These are phyloP conservation scores for Oxytropis ochrocephala DNA, from an alignment of 306 rosid species.

Conservation along the genomic window DNA sequence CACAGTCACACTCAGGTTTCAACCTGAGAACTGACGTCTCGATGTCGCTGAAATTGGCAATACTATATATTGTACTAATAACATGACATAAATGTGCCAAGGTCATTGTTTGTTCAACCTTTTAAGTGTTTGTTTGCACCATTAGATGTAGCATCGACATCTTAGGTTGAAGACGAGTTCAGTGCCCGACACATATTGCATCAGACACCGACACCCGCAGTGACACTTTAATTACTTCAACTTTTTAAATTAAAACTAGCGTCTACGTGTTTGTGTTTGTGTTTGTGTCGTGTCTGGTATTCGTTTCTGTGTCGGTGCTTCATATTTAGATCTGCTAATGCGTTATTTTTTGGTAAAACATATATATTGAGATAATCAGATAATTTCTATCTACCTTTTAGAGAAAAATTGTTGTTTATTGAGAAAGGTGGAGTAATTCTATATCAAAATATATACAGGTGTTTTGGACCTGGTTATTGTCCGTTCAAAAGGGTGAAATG, in stretches of 20 bases:
- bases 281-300: too few relatives aligned
- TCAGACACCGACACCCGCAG: too few relatives aligned
- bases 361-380: background rate
- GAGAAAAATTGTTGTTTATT: background rate
- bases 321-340: background rate
- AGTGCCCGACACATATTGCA: too few relatives aligned
- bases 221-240: too few relatives aligned
- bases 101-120: background rate
- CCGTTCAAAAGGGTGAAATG: conserved; percentile 56
- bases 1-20: too few relatives aligned
- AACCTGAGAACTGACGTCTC: too few relatives aligned
- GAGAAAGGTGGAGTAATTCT: background rate
- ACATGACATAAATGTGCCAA: background rate
- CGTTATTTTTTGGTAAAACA: background rate
- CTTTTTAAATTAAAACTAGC: too few relatives aligned
- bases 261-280: too few relatives aligned
- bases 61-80: background rate
- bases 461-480: conserved; percentile 69
- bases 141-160: background rate
- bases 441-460: conserved; percentile 38
- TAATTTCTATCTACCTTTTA: background rate
- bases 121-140: background rate
- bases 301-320: too few relatives aligned
- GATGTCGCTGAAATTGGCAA: background rate
- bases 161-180: too few relatives aligned